Evolutionary conservation across 306 rosid genomes (phyloP).

Genomic region (Leucaena leucocephala): DNA sequence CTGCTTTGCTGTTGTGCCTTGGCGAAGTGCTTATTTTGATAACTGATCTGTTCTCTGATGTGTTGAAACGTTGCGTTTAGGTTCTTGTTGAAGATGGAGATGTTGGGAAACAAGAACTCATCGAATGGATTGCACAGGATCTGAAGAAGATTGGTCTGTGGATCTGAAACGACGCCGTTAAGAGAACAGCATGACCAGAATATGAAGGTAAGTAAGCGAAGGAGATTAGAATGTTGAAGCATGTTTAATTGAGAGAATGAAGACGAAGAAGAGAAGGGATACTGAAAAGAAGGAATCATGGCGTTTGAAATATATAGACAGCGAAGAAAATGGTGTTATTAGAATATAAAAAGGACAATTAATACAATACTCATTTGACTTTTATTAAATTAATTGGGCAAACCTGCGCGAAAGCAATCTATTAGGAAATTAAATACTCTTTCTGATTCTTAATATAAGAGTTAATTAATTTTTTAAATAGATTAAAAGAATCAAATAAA

Average conservation of each 20-base stretch:
- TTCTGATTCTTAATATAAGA: no score
- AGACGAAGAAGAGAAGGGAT: neutral
- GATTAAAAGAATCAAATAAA: no score
- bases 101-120: constrained; percentile 20
- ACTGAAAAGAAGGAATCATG: no score
- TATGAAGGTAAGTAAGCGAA: neutral
- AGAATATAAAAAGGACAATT: no score
- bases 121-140: constrained; percentile 53
- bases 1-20: constrained; percentile 30
- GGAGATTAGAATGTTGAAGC: neutral
- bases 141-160: constrained; percentile 42
- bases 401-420: no score
- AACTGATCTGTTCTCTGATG: constrained; percentile 33
- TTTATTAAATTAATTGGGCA: no score
- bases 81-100: constrained; percentile 33
- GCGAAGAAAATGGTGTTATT: no score
- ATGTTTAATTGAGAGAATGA: neutral
- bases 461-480: no score
- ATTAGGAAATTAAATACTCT: no score
- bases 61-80: constrained; percentile 46
- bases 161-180: constrained; percentile 34
- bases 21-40: constrained; percentile 27
- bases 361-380: no score
- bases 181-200: constrained; percentile 8
- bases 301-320: no score